A percentile compares a stretch with the other conserved stretches of the same genome.
These are phyloP conservation scores for Podochytrium sp. DNA, from an alignment of 192 early-diverging fungal genomes.

Conservation along the genomic window DNA sequence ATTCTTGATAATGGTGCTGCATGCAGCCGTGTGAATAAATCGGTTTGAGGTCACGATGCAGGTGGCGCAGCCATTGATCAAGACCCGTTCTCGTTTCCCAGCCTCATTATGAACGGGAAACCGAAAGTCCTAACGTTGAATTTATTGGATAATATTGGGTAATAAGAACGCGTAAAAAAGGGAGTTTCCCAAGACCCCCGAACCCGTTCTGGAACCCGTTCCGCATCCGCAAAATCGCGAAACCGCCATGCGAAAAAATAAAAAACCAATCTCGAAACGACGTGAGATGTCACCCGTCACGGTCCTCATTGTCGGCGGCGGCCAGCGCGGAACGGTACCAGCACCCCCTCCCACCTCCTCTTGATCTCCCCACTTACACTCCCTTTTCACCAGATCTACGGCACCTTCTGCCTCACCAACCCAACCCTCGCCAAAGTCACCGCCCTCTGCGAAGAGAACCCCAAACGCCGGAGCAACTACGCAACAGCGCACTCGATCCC, in stretches of 20 bases:
- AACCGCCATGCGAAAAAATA: background rate
- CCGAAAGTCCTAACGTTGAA: too few relatives aligned
- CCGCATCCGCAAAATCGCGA: background rate
- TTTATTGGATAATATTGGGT: too few relatives aligned
- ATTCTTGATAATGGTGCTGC: too few relatives aligned
- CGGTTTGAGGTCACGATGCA: too few relatives aligned
- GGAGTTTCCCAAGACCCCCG: too few relatives aligned
- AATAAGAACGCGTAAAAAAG: too few relatives aligned
- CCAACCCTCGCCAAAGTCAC: slow-evolving; percentile 51
- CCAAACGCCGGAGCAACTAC: slow-evolving; percentile 37
- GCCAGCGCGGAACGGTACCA: slow-evolving; percentile 47
- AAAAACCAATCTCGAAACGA: background rate
- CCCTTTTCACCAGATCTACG: slow-evolving; percentile 40
- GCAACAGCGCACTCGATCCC: slow-evolving; percentile 29
- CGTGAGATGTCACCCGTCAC: slow-evolving; percentile 29
- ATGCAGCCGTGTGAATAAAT: too few relatives aligned
- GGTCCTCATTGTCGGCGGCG: slow-evolving; percentile 54
- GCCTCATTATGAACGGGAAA: too few relatives aligned
- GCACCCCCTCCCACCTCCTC: slow-evolving; percentile 8
- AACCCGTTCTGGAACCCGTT: background rate
- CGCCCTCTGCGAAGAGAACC: slow-evolving; percentile 53
- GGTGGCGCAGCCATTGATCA: too few relatives aligned
- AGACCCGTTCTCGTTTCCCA: too few relatives aligned
- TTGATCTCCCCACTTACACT: background rate
- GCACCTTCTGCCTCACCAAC: slow-evolving; percentile 38